A percentile compares a stretch with the other conserved stretches of the same genome.
phyloP scores from a whole-genome alignment of 345 rosid genomes.

The Pseudoturritis turrita region DNA sequence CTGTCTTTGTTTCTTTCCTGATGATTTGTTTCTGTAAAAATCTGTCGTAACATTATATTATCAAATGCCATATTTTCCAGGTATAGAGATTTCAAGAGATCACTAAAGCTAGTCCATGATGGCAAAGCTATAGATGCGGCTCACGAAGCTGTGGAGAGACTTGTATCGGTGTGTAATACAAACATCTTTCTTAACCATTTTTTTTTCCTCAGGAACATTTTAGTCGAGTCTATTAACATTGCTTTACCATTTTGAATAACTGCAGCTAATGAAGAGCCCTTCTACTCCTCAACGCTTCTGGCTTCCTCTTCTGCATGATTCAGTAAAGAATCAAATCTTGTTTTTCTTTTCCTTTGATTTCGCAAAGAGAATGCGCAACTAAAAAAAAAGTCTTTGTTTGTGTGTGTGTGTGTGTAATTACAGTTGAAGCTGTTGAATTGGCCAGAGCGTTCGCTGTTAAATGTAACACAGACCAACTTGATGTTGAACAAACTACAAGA shows the following conservation, averaged over 20 bases:
- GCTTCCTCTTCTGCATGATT: constrained; percentile 84
- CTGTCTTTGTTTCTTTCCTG: not conserved
- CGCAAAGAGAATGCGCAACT: not conserved
- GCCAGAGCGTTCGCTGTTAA: constrained; percentile 62
- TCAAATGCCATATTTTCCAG: constrained; percentile 35
- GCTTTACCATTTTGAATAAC: not conserved
- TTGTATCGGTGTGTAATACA: constrained; percentile 52
- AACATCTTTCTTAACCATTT: not conserved
- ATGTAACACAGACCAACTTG: constrained; percentile 61
- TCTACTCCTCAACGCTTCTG: constrained; percentile 91
- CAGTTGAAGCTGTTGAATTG: constrained; percentile 82
- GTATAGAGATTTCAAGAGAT: constrained; percentile 93
- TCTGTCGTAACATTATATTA: not conserved
- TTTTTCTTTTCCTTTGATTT: not conserved
- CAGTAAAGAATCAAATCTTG: constrained; percentile 42
- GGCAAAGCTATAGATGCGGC: constrained; percentile 58
- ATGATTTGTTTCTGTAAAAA: not conserved
- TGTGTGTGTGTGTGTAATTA: not conserved
- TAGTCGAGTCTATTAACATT: not conserved
- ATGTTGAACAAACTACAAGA: constrained; percentile 84
- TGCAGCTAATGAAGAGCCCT: constrained; percentile 91
- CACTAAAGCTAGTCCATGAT: constrained; percentile 52
- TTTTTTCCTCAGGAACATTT: not conserved
- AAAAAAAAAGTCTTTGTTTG: not conserved
- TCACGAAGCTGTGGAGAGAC: constrained; percentile 68